Conservation (phyloP, 352 stramenopile species). For the Phytophthora aleatoria region DNA sequence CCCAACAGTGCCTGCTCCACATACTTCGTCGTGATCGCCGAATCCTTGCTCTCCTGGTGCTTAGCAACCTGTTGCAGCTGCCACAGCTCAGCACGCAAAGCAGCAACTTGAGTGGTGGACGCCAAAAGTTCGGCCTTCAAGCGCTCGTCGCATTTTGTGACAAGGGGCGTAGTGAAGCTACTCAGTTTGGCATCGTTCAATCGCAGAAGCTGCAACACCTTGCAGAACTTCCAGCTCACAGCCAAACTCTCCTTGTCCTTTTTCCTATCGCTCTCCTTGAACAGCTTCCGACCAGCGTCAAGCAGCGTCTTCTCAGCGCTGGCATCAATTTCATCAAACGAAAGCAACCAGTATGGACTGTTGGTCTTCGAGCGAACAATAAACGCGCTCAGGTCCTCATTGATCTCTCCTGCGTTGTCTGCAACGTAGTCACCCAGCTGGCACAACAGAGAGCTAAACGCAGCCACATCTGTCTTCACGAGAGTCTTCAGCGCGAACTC, state of each 20-base stretch:
- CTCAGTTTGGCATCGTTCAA: constrained; percentile 46
- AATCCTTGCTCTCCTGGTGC: constrained; percentile 29
- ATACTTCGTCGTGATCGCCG: constrained; percentile 28
- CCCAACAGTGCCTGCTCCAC: constrained; percentile 42
- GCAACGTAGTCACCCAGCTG: constrained; percentile 57
- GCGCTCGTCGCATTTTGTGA: constrained; percentile 42
- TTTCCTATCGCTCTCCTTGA: constrained; percentile 20
- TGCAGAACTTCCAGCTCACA: constrained; percentile 78
- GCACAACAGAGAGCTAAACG: constrained; percentile 62
- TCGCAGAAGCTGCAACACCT: constrained; percentile 56
- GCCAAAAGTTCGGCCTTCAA: constrained; percentile 11
- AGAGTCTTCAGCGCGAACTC: constrained; percentile 58
- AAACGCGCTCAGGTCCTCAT: constrained; percentile 46
- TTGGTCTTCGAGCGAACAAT: constrained; percentile 44
- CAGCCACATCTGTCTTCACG: constrained; percentile 34
- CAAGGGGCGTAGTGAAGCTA: constrained; percentile 46
- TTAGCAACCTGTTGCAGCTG: constrained; percentile 65
- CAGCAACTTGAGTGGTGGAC: constrained; percentile 16
- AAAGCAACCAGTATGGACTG: constrained; percentile 31
- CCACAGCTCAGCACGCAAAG: constrained; percentile 69
- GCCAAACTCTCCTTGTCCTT: constrained; percentile 34
- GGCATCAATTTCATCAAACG: constrained; percentile 23
- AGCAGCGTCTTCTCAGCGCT: constrained; percentile 38
- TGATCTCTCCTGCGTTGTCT: constrained; percentile 51
- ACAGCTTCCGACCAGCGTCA: constrained; percentile 32